Evolutionary conservation across 805 yeast species (phyloP).

Genomic region (Metschnikowia baotianmanensis): DNA sequence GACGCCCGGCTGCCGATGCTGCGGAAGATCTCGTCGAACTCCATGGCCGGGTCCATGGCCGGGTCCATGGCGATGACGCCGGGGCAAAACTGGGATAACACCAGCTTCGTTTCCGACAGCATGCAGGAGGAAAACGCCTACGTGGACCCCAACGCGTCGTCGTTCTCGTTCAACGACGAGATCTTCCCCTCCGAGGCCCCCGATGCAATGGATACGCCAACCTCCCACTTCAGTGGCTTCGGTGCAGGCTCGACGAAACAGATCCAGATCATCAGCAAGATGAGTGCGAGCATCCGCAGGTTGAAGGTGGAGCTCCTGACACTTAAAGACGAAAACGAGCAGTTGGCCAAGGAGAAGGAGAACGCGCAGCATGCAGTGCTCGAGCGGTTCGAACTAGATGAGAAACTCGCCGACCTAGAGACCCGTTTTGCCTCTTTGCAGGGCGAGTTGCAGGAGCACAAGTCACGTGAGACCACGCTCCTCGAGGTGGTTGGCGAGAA

Average conservation of each 20-base stretch:
- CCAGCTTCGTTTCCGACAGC: constrained; percentile 13
- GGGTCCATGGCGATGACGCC: constrained; percentile 10
- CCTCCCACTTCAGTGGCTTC: constrained; percentile 8
- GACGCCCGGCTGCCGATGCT: constrained; percentile 13
- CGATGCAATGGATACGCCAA: constrained; percentile 10
- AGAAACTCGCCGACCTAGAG: constrained; percentile 31
- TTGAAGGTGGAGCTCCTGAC: constrained; percentile 75
- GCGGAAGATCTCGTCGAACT: constrained; percentile 4
- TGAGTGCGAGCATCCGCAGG: constrained; percentile 74
- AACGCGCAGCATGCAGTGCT: constrained; percentile 68
- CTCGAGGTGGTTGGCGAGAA: constrained; percentile 81
- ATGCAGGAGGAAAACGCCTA: constrained; percentile 2
- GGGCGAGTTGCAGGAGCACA: constrained; percentile 34
- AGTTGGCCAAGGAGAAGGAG: constrained; percentile 56
- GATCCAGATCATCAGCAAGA: constrained; percentile 67
- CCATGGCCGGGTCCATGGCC: constrained; percentile 8
- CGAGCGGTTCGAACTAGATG: constrained; percentile 28
- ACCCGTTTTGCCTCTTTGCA: constrained; percentile 26
- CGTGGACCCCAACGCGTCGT: constrained; percentile 7
- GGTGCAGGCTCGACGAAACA: constrained; percentile 22
- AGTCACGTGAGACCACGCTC: constrained; percentile 49
- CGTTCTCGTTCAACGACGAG: constrained; percentile 43
- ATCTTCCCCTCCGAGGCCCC: constrained; percentile 17
- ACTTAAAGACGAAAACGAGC: constrained; percentile 58
- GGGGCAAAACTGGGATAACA: constrained; percentile 14